Evolutionary conservation across 2,329 filamentous ascomycete species (phyloP).

Genomic region (Phyllosticta citribraziliensis): DNA sequence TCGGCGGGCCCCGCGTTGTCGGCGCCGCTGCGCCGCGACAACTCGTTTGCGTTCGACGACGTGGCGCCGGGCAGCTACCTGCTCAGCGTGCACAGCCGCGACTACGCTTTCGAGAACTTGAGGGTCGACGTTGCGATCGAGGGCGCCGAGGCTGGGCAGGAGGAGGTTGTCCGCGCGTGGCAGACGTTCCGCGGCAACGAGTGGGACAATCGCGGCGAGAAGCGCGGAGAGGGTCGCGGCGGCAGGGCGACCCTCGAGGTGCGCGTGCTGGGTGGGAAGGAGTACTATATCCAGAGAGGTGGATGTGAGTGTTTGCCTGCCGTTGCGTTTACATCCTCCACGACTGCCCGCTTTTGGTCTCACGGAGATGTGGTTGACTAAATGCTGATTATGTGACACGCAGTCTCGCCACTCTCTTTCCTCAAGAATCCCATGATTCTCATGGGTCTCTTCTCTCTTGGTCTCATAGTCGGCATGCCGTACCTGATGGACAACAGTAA

Average conservation of each 20-base stretch:
- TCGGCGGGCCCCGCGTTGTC: slow-evolving; percentile 41
- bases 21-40: slow-evolving; percentile 56
- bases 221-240: slow-evolving; percentile 35
- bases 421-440: slow-evolving; percentile 96
- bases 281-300: slow-evolving; percentile 66
- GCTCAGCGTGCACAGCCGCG: slow-evolving; percentile 65
- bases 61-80: slow-evolving; percentile 68
- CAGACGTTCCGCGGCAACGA: slow-evolving; percentile 84
- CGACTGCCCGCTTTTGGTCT: neutral
- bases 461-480: slow-evolving; percentile 82
- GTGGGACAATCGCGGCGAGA: slow-evolving; percentile 77
- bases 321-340: neutral
- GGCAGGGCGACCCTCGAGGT: slow-evolving; percentile 39
- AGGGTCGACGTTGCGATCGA: slow-evolving; percentile 58
- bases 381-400: neutral
- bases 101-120: slow-evolving; percentile 67
- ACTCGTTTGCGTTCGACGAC: slow-evolving; percentile 67
- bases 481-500: slow-evolving; percentile 92
- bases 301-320: slow-evolving; percentile 52
- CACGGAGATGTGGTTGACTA: neutral
- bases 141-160: slow-evolving; percentile 22
- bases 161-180: slow-evolving; percentile 54
- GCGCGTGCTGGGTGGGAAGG: slow-evolving; percentile 53
- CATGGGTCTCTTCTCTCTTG: slow-evolving; percentile 74
- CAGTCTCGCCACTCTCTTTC: slow-evolving; percentile 70